These are phyloP conservation scores for Cutaneotrichosporon cutaneum DNA, from an alignment of 1,284 basidiomycete genomes.

Conservation along the genomic window DNA sequence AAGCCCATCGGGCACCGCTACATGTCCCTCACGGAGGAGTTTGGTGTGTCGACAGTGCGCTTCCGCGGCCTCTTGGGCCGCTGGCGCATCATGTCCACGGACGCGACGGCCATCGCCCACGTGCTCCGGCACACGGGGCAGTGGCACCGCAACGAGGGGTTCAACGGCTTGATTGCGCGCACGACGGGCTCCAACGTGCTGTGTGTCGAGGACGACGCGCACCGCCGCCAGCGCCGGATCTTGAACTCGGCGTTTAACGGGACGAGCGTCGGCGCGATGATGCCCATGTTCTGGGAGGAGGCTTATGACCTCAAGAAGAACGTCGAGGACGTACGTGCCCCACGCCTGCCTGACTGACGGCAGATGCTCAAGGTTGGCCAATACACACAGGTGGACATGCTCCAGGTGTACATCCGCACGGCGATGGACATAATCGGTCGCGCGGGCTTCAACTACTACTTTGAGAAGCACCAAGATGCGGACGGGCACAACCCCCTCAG, in stretches of 20 bases:
- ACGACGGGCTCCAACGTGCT: constrained; percentile 49
- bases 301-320: constrained; percentile 56
- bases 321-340: constrained; percentile 34
- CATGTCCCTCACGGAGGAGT: background rate
- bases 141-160: constrained; percentile 66
- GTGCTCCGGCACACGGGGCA: constrained; percentile 63
- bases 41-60: constrained; percentile 29
- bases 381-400: constrained; percentile 57
- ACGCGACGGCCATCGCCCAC: constrained; percentile 62
- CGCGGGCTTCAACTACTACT: constrained; percentile 67
- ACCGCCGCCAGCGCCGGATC: constrained; percentile 58
- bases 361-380: background rate
- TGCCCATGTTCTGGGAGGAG: constrained; percentile 66
- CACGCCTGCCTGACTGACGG: background rate
- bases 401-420: constrained; percentile 63
- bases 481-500: constrained; percentile 58
- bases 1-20: constrained; percentile 11
- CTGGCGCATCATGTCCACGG: constrained; percentile 61
- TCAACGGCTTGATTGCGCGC: constrained; percentile 58
- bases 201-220: constrained; percentile 56
- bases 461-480: constrained; percentile 54
- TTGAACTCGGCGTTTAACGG: constrained; percentile 55
- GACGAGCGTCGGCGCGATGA: constrained; percentile 49
- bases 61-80: constrained; percentile 32
- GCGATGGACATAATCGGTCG: constrained; percentile 71